Percentiles rank a stretch among this genome's conserved stretches.
Evolutionary conservation across 257 asterid genomes (phyloP).

Genomic region (Forsythia suspensa): DNA sequence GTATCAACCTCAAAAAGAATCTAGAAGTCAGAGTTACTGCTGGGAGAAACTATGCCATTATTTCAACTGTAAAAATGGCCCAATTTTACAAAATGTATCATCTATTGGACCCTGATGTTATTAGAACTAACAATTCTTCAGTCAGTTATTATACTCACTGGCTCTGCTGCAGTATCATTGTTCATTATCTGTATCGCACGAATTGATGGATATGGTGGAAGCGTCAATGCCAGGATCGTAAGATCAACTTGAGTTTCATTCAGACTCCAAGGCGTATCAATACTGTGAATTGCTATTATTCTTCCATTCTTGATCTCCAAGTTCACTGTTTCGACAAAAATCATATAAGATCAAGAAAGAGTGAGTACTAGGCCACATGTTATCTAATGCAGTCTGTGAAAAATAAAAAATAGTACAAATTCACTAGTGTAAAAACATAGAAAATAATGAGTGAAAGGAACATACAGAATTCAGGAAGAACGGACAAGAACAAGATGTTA

Average conservation of each 20-base stretch:
- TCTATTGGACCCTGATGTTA: background rate
- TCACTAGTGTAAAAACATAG: too few relatives aligned
- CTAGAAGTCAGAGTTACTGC: background rate
- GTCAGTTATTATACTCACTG: conserved; percentile 11
- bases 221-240: conserved; percentile 18
- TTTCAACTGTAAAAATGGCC: background rate
- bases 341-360: background rate
- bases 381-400: background rate
- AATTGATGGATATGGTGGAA: conserved; percentile 31
- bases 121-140: background rate
- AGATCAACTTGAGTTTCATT: conserved; percentile 28
- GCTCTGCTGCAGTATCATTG: conserved; percentile 20
- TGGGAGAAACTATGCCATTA: background rate
- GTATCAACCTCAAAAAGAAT: background rate
- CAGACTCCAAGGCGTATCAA: conserved; percentile 18
- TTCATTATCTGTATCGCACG: conserved; percentile 16
- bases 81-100: background rate
- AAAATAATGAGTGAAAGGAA: background rate
- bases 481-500: too few relatives aligned
- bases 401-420: background rate
- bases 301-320: conserved; percentile 40
- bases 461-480: background rate
- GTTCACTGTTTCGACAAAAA: conserved; percentile 29
- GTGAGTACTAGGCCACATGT: too few relatives aligned
- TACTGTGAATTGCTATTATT: conserved; percentile 21